Conservation (phyloP, 2,329 filamentous ascomycete species). For the Penicillium sp. region DNA sequence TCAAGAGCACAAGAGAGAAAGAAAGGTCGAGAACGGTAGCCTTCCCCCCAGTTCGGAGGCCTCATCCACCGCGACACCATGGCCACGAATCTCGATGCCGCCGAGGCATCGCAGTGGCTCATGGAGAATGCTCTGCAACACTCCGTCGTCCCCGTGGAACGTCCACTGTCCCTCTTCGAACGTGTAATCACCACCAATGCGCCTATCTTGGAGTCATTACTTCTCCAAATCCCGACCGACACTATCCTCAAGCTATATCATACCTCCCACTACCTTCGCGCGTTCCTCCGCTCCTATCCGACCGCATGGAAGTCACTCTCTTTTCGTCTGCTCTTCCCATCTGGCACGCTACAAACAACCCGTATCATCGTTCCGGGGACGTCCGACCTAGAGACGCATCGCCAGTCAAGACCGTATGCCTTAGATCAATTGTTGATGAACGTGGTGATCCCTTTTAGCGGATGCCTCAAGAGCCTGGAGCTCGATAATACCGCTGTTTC, state of each 20-base stretch:
- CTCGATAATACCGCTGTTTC: slow-evolving; percentile 58
- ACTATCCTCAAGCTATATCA: slow-evolving; percentile 56
- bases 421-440: slow-evolving; percentile 55
- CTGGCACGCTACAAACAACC: slow-evolving; percentile 30
- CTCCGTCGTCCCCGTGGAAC: slow-evolving; percentile 22
- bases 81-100: slow-evolving; percentile 9
- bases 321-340: slow-evolving; percentile 49
- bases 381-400: slow-evolving; percentile 32
- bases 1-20: not conserved
- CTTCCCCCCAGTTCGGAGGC: slow-evolving; percentile 8
- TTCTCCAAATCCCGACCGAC: slow-evolving; percentile 53
- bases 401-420: slow-evolving; percentile 54
- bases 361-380: slow-evolving; percentile 33
- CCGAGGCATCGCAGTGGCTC: slow-evolving; percentile 15
- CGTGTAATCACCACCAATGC: slow-evolving; percentile 52
- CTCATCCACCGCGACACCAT: slow-evolving; percentile 7
- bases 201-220: slow-evolving; percentile 55
- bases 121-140: slow-evolving; percentile 25
- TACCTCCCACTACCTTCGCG: slow-evolving; percentile 51
- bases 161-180: slow-evolving; percentile 48
- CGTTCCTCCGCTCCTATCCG: slow-evolving; percentile 53
- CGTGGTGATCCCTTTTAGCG: slow-evolving; percentile 53
- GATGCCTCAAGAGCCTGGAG: slow-evolving; percentile 53
- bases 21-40: not conserved
- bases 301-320: slow-evolving; percentile 58